A percentile compares a stretch with the other conserved stretches of the same genome.
Evolutionary conservation across 345 rosid genomes (phyloP).

Genomic region (Toxicodendron radicans): DNA sequence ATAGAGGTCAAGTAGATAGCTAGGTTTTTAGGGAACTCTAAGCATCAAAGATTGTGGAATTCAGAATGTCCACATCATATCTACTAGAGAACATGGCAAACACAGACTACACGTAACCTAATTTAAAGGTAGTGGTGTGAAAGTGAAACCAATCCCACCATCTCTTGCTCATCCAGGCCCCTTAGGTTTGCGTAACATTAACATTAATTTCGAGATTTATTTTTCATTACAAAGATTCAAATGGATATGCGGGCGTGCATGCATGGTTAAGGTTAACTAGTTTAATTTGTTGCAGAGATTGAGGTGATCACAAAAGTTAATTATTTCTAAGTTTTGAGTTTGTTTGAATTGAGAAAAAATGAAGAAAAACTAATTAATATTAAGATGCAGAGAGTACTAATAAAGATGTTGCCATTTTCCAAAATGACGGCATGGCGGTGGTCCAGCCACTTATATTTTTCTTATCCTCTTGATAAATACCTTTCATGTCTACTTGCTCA

Average conservation of each 20-base stretch:
- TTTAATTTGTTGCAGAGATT: background rate
- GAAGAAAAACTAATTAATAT: background rate
- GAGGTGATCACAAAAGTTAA: no score
- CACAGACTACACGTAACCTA: background rate
- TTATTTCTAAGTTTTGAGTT: no score
- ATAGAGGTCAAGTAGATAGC: background rate
- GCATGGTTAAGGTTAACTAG: conserved; percentile 10
- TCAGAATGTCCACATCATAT: background rate
- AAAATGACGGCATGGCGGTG: conserved; percentile 28
- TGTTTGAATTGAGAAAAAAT: no score
- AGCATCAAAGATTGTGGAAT: background rate
- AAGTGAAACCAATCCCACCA: background rate
- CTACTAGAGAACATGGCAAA: background rate
- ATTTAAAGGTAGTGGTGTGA: background rate
- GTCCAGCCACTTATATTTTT: conserved; percentile 10
- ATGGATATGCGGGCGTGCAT: conserved; percentile 1
- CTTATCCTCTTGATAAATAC: background rate
- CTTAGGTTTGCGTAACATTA: background rate
- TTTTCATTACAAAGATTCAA: background rate
- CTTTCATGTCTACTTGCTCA: background rate
- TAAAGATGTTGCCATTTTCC: conserved; percentile 20
- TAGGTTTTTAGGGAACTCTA: background rate
- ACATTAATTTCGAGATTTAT: background rate
- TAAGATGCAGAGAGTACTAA: conserved; percentile 23
- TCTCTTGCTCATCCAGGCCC: background rate